Conservation (phyloP, 805 yeast species). For the Monosporozyma aerobia region DNA sequence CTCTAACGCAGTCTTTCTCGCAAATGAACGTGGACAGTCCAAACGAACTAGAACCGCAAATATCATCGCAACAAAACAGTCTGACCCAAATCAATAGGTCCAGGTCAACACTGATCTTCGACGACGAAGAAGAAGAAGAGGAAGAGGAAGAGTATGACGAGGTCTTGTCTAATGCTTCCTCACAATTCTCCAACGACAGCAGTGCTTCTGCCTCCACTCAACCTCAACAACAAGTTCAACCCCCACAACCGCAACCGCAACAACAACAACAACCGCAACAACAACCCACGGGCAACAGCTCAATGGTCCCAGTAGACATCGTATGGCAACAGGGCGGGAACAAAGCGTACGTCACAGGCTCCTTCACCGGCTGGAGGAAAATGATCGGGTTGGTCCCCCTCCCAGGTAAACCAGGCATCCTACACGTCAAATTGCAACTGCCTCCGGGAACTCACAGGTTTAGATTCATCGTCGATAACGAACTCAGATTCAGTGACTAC, state of each 20-base stretch:
- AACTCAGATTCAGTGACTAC: constrained; percentile 75
- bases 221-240: not conserved
- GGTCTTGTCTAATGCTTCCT: constrained; percentile 6
- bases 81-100: constrained; percentile 9
- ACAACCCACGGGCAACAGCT: not conserved
- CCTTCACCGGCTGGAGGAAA: constrained; percentile 96
- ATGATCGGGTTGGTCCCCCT: constrained; percentile 74
- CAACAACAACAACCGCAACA: constrained; percentile 3
- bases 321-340: constrained; percentile 96
- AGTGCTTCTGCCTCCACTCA: constrained; percentile 1
- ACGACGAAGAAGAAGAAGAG: constrained; percentile 43
- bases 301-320: constrained; percentile 49
- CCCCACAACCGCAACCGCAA: constrained; percentile 4
- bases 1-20: constrained; percentile 26
- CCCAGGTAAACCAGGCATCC: constrained; percentile 30
- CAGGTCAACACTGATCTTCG: constrained; percentile 65
- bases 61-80: constrained; percentile 3
- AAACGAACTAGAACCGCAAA: constrained; percentile 18
- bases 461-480: constrained; percentile 90
- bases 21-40: constrained; percentile 29
- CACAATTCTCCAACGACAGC: not conserved
- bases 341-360: constrained; percentile 91
- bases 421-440: constrained; percentile 61
- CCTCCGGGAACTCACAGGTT: constrained; percentile 91
- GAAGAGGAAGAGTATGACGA: constrained; percentile 16